Evolutionary conservation across 108 stramenopile species (phyloP), one percentile per base, ranked within the genome.

Genomic region (Heterococcus sp.): DNA sequence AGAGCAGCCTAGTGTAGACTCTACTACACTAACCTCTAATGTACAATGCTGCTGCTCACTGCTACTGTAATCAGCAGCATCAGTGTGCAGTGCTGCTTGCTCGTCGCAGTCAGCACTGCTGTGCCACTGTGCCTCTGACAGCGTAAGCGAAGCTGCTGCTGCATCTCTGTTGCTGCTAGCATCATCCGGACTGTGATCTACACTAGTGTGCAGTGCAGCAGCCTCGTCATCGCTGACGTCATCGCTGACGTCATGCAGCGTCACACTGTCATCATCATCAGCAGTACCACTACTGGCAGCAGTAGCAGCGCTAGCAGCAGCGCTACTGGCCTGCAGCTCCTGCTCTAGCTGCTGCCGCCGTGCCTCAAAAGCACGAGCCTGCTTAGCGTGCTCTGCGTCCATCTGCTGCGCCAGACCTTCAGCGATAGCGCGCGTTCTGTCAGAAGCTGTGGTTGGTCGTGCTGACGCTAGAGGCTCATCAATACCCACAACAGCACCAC

Each of bases 381-480:
- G 38, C 0, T 2, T 32, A 8, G 30, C 8, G 32, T 81, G 79
- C 5, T 81, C 79, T 58, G 35, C 72, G 35, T 81, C 79, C 79
- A 81, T 81, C 38, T 70, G 71, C 72, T 34, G 31, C 72, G 71
- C 14, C 14, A 81, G 65, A 27, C 31, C 65, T 4, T 81, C 79
- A 32, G 72, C 46, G 46, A 58, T 58, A 21, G 46, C 8, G 46
- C 46, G 46, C 46, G 46, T 58, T 8, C 46, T 58, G 46, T 8
- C 46, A 58, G 46, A 8, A 21, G 46, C 46, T 8, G 46, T 21
- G 46, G 46, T 58, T 58, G 46, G n/a, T n/a, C n/a, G n/a, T n/a
- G n/a, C n/a, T n/a, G n/a, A n/a, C n/a, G n/a, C n/a, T n/a, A n/a
- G n/a, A n/a, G n/a, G n/a, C n/a, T n/a, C n/a, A n/a, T n/a, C 46